A percentile compares a stretch with the other conserved stretches of the same genome.
phyloP scores from a whole-genome alignment of 352 stramenopile genomes.

The Phytophthora tubulina region DNA sequence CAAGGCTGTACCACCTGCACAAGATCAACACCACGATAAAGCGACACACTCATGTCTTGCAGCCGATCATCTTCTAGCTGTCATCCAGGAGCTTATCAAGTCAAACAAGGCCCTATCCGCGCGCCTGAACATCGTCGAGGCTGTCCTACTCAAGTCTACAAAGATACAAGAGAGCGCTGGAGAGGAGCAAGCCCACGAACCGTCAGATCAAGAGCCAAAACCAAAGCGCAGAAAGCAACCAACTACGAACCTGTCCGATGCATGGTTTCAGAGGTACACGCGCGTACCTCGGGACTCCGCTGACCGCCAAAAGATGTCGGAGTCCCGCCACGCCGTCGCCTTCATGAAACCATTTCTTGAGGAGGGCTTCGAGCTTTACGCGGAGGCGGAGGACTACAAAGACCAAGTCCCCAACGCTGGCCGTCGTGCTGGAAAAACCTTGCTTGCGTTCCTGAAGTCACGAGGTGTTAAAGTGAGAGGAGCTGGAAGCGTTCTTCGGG shows the following conservation, averaged over 20 bases:
- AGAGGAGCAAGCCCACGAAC: not conserved
- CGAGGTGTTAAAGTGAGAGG: not conserved
- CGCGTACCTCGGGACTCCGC: constrained; percentile 1
- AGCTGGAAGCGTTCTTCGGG: not conserved
- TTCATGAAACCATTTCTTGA: constrained; percentile 40
- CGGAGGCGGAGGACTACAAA: not conserved
- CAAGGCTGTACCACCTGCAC: not conserved
- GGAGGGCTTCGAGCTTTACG: constrained; percentile 7
- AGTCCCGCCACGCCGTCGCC: constrained; percentile 27
- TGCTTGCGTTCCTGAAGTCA: constrained; percentile 2
- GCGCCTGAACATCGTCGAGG: not conserved
- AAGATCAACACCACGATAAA: not conserved
- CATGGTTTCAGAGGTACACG: constrained; percentile 33
- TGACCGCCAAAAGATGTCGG: constrained; percentile 34
- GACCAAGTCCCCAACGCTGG: constrained; percentile 14
- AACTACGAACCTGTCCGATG: constrained; percentile 15
- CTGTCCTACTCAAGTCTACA: not conserved
- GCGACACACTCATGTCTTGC: too few relatives aligned
- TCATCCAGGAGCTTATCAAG: not conserved
- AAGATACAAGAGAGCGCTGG: too few relatives aligned
- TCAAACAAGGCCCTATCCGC: not conserved
- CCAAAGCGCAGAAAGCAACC: constrained; percentile 20
- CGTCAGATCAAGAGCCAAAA: constrained; percentile 10
- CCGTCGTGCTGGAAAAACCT: not conserved
- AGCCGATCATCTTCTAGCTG: not conserved